Conservation (phyloP, 305 asterid genomes). For the Galium porrigens region DNA sequence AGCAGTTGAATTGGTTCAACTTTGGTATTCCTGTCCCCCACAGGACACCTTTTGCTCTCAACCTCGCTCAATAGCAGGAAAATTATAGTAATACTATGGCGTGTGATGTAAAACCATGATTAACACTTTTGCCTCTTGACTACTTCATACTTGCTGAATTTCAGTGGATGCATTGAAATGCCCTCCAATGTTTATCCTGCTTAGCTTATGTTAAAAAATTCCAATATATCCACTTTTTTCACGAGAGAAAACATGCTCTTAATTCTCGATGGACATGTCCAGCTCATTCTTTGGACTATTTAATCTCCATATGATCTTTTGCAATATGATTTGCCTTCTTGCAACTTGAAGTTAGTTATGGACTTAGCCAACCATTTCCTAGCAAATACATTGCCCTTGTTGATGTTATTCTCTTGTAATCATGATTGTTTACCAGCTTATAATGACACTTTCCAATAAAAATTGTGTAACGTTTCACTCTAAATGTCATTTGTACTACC, state of each 20-base stretch:
- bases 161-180: conserved; percentile 1
- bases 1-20: neutral
- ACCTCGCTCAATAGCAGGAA: neutral
- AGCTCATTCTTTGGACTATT: neutral
- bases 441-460: neutral
- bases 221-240: neutral
- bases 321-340: neutral
- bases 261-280: neutral
- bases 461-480: neutral
- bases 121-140: neutral
- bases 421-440: neutral
- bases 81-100: neutral
- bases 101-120: neutral
- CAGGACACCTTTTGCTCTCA: neutral
- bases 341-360: neutral
- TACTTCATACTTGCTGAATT: neutral
- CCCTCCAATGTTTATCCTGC: neutral
- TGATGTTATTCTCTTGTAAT: conserved; percentile 2
- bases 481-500: neutral
- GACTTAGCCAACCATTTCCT: neutral
- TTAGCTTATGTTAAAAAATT: neutral
- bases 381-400: neutral
- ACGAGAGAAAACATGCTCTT: neutral
- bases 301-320: neutral
- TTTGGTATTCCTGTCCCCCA: neutral